Evolutionary conservation across 2,329 filamentous ascomycete species (phyloP).

Genomic region (Alternaria sp.): DNA sequence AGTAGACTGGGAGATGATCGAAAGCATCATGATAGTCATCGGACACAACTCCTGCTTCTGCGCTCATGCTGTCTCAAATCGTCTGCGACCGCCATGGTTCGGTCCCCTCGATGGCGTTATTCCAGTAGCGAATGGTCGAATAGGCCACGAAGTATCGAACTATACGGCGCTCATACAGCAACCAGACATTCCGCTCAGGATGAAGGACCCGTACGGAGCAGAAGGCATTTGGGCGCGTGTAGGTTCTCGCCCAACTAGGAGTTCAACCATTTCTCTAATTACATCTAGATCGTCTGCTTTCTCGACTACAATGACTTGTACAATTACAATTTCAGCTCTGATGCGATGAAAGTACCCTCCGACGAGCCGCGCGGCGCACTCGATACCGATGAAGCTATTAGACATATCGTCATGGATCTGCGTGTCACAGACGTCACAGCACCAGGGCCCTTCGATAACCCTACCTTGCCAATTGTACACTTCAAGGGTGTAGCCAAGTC

Average conservation of each 20-base stretch:
- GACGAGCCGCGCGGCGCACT: conserved; percentile 61
- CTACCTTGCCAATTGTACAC: conserved; percentile 70
- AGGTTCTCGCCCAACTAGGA: conserved; percentile 22
- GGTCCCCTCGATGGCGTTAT: conserved; percentile 41
- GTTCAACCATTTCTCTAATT: conserved; percentile 19
- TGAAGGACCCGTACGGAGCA: conserved; percentile 69
- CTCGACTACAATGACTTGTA: conserved; percentile 67
- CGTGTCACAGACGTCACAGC: conserved; percentile 67
- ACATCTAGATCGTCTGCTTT: conserved; percentile 55
- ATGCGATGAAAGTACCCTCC: conserved; percentile 48
- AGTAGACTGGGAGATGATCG: conserved; percentile 83
- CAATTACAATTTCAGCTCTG: conserved; percentile 72
- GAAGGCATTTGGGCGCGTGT: conserved; percentile 75
- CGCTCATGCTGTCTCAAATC: conserved; percentile 32
- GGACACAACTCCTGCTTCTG: conserved; percentile 63
- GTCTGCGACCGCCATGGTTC: conserved; percentile 42
- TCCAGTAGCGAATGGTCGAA: conserved; percentile 19
- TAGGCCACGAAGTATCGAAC: conserved; percentile 15
- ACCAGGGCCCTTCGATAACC: conserved; percentile 66
- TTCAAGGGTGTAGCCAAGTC: conserved; percentile 71
- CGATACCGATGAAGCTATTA: conserved; percentile 71
- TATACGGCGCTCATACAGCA: conserved; percentile 29
- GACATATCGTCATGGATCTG: conserved; percentile 75
- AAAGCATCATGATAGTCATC: conserved; percentile 76
- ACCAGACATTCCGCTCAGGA: conserved; percentile 58